Evolutionary conservation across 225 moss, liverwort and hornwort species (phyloP).

Genomic region (Straminergon stramineum): DNA sequence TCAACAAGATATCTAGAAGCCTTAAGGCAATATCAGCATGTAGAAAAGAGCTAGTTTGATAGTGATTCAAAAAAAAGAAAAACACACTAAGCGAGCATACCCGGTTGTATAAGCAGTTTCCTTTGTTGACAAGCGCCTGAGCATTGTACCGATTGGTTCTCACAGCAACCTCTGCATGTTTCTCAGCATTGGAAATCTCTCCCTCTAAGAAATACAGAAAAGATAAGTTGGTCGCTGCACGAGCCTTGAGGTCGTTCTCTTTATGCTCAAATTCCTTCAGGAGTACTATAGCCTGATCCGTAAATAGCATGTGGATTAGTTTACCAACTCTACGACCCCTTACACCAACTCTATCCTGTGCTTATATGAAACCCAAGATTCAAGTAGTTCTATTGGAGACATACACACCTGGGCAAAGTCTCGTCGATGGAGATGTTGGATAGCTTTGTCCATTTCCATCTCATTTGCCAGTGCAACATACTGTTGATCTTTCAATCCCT

Average conservation of each 20-base stretch:
- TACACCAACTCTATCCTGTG: background rate
- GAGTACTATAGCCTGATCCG: conserved; percentile 58
- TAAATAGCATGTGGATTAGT: background rate
- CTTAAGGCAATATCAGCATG: background rate
- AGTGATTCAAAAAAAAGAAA: background rate
- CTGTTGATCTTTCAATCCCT: conserved; percentile 75
- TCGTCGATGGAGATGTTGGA: conserved; percentile 62
- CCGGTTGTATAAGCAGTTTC: conserved; percentile 66
- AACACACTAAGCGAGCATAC: conserved; percentile 7
- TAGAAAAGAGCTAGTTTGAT: background rate
- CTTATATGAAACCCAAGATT: background rate
- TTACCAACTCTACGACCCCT: background rate
- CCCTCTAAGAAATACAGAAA: conserved; percentile 89
- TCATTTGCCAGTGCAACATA: conserved; percentile 69
- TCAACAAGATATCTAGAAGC: background rate
- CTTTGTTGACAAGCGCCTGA: conserved; percentile 82
- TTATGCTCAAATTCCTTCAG: conserved; percentile 83
- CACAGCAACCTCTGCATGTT: conserved; percentile 76
- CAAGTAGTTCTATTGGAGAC: background rate
- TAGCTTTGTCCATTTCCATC: conserved; percentile 92
- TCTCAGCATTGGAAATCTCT: conserved; percentile 65
- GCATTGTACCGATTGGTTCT: conserved; percentile 70
- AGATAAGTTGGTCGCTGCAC: conserved; percentile 84
- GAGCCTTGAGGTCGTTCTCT: conserved; percentile 79
- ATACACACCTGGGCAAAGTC: conserved; percentile 58